Base-by-base conservation (phyloP, 495 filamentous ascomycete genomes). In the Lasiosphaeris hirsuta region DNA sequence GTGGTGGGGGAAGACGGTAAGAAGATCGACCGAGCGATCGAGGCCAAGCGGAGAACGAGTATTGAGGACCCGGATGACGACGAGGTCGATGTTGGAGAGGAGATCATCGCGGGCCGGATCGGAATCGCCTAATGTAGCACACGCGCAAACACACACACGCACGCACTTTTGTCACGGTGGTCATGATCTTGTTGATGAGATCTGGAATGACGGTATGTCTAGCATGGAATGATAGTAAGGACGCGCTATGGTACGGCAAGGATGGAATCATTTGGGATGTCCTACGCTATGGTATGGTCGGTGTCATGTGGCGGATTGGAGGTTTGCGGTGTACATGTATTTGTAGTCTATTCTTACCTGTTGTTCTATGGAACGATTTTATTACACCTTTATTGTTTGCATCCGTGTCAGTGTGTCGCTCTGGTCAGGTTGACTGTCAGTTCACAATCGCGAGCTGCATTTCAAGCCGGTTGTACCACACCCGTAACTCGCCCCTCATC, bases 51-150 rank as follows among this genome's bases (percentile, higher is more conserved):
- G 45, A 67, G 80, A 56, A 84, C 78, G 46, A 82, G 79, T 64
- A 75, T 82, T 23, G 81, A 81, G 62, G 81, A 84, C 52, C 78
- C 79, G 11, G 81, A 83, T 56, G 80, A 81, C 15, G 78, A 81
- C 14, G 80, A 80, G 41, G 72, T 71, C 53, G 65, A 67, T 43
- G 65, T 57, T 11, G 57, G 57, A 3, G 59, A 63, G 23, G 57
- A 65, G 58, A 44, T 58, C 36, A 57, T 64, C 46, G 58, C 62
- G 48, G 58, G 56, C 1, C 18, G 54, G 15, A 10, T 47, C n/a
- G 65, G 56, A 34, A 23, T 49, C 15, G 56, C 35, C 50, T 65
- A 61, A 38, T 43, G 15, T 40, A 38, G 55, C 43, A 34, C 46
- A 45, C 35, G 17, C n/a, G 8, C 14, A 30, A n/a, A n/a, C n/a